Base-by-base conservation (phyloP, 2,329 filamentous ascomycete genomes). In the Penicillium sp. region DNA sequence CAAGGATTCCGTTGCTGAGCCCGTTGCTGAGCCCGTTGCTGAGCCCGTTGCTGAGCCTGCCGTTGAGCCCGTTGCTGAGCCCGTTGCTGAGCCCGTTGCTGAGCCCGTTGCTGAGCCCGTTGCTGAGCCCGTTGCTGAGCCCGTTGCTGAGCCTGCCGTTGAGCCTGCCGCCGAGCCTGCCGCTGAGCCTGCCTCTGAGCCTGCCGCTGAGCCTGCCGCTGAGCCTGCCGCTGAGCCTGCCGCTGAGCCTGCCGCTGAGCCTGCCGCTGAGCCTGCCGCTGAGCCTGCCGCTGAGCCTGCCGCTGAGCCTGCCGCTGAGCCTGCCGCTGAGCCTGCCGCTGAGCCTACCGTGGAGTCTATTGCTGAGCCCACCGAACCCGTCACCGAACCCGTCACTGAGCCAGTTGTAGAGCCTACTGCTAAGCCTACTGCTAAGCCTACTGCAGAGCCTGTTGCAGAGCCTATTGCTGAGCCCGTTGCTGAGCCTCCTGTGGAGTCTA, bases 361-460 rank as follows among this genome's bases (percentile, higher is more conserved):
- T 3, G 57, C 60, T 47, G 47, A 59, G 39, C 26, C 21, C 6
- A 31, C 15, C 10, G 49, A 51, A 16, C 36, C 51, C 42, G 41
- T 34, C 42, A 24, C 51, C 2, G 52, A 57, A 44, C 24, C 24
- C 4, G 24, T 26, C 7, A 4, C 24, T 26, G 24, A 26, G 24
- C 24, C 24, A 1, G 4, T 26, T 26, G 24, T 7, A 1, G 24
- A 26, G 24, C 4, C 24, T 5, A 7, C 6, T 26, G 7, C 2
- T 2, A 4, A 26, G 23, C 16, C 52, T 10, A 45, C 38, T 29
- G 29, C 23, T 24, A 26, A 45, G 10, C 10, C 39, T 9, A 45
- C 33, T 44, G 28, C 55, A 1, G 54, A 57, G 23, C 23, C 42
- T 2, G n/a, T 29, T 2, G 57, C 60, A 6, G 49, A 51, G 23